These are phyloP conservation scores for Leishmania gerbilli DNA, from an alignment of 208 protist genomes.

Conservation along the genomic window DNA sequence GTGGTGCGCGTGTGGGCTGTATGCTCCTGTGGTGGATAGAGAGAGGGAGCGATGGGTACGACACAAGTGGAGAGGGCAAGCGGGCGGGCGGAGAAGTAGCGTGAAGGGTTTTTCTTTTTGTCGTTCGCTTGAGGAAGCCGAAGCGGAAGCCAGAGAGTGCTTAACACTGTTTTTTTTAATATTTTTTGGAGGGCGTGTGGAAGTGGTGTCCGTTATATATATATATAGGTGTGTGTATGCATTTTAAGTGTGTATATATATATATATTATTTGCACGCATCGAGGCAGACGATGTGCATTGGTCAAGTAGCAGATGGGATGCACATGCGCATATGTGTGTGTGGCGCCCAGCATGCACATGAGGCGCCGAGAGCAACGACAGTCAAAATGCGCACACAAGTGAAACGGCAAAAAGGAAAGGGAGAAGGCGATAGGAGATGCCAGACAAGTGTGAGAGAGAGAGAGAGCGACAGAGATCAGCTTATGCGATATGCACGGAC, in stretches of 20 bases:
- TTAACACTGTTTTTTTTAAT: neutral
- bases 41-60: neutral
- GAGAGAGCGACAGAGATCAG: neutral
- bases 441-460: neutral
- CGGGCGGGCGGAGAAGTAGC: neutral
- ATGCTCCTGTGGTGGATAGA: neutral
- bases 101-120: neutral
- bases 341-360: neutral
- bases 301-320: neutral
- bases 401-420: slow-evolving; percentile 8
- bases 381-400: slow-evolving; percentile 15
- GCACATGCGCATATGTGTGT: neutral
- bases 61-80: neutral
- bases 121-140: neutral
- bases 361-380: neutral
- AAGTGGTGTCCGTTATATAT: neutral
- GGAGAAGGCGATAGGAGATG: neutral
- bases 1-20: neutral
- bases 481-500: neutral
- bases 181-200: neutral
- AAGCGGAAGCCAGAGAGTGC: neutral
- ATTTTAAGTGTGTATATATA: neutral
- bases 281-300: neutral
- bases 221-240: neutral
- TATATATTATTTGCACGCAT: neutral